Evolutionary conservation across 805 yeast genomes (phyloP).

Genomic region (Teunomyces tritomae): DNA sequence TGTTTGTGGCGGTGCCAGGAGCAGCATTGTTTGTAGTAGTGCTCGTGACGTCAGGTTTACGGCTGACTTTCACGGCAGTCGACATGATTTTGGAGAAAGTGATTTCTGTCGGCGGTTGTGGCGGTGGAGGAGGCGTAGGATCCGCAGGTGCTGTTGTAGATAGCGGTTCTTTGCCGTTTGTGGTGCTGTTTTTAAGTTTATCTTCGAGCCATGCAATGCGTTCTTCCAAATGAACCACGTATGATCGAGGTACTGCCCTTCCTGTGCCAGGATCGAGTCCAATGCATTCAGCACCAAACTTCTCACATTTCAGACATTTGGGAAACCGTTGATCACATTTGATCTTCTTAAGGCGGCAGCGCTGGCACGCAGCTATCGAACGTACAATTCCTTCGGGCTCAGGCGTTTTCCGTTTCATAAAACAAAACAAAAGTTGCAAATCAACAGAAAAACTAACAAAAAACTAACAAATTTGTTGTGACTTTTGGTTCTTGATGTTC

Average conservation of each 20-base stretch:
- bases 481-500: no score
- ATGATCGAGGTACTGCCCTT: conserved; percentile 78
- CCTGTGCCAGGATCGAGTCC: conserved; percentile 89
- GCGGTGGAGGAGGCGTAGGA: background rate
- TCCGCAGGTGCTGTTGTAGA: background rate
- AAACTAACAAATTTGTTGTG: no score
- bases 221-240: conserved; percentile 69
- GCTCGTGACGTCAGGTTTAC: conserved; percentile 8
- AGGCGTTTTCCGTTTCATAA: background rate
- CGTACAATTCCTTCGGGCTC: conserved; percentile 47
- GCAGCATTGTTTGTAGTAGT: no score
- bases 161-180: background rate
- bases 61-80: conserved; percentile 66
- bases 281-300: conserved; percentile 71
- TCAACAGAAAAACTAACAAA: no score
- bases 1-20: conserved; percentile 11
- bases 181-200: conserved; percentile 34
- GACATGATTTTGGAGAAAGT: conserved; percentile 69
- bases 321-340: conserved; percentile 71
- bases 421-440: background rate
- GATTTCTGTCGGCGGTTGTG: conserved; percentile 39
- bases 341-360: conserved; percentile 70
- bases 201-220: conserved; percentile 56
- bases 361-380: conserved; percentile 78
- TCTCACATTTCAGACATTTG: conserved; percentile 57